phyloP scores from a whole-genome alignment of 2,329 filamentous ascomycete genomes.

The Penicillium concentricum region DNA sequence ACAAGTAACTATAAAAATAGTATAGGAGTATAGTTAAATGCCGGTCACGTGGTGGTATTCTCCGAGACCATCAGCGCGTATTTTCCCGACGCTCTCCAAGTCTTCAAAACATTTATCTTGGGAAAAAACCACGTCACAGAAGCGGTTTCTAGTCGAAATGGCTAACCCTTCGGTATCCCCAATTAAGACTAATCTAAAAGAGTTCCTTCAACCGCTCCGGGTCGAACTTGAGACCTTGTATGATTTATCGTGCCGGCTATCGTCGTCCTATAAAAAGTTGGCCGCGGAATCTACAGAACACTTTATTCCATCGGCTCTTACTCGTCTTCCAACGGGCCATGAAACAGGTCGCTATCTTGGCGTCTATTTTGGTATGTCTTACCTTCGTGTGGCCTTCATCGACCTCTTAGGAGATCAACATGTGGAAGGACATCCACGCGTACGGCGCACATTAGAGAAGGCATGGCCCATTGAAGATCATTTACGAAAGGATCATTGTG shows the following conservation, averaged over 20 bases:
- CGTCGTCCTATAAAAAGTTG: slow-evolving; percentile 36
- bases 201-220: slow-evolving; percentile 31
- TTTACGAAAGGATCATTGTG: slow-evolving; percentile 68
- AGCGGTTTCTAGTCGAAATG: neutral
- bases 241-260: slow-evolving; percentile 37
- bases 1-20: neutral
- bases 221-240: slow-evolving; percentile 35
- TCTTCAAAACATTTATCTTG: neutral
- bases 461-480: slow-evolving; percentile 73
- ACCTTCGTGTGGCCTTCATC: slow-evolving; percentile 54
- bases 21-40: neutral
- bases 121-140: neutral
- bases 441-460: slow-evolving; percentile 63
- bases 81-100: neutral
- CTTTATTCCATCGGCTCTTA: slow-evolving; percentile 45
- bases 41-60: slow-evolving; percentile 9
- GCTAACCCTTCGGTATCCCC: neutral
- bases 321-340: slow-evolving; percentile 45
- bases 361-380: slow-evolving; percentile 54
- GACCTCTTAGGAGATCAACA: slow-evolving; percentile 44
- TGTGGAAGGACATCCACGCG: slow-evolving; percentile 45
- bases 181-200: slow-evolving; percentile 14
- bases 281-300: slow-evolving; percentile 40
- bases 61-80: neutral
- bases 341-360: slow-evolving; percentile 55